Conservation (phyloP, 2,329 filamentous ascomycete species). For the Stachybotrys chlorohalonatus region DNA sequence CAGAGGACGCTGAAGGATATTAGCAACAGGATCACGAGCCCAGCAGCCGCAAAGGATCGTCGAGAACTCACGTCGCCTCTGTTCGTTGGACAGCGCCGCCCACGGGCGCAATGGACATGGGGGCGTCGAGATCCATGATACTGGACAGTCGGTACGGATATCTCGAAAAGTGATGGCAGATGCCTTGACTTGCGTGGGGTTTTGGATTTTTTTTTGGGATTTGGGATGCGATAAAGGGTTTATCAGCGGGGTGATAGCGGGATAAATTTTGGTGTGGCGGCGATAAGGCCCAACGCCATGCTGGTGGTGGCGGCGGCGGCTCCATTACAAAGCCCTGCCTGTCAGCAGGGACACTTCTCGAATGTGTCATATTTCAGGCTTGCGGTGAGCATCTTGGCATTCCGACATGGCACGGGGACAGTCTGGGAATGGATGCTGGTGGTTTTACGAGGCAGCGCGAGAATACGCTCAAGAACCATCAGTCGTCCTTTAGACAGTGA, state of each 20-base stretch:
- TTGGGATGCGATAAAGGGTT: not conserved
- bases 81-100: not conserved
- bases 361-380: too few relatives aligned
- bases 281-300: not conserved
- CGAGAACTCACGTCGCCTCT: not conserved
- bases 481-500: not conserved
- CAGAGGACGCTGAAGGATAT: constrained; percentile 60
- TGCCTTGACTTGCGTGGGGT: too few relatives aligned
- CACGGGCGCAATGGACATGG: constrained; percentile 1
- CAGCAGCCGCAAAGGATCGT: not conserved
- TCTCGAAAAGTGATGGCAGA: not conserved
- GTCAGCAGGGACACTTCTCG: too few relatives aligned
- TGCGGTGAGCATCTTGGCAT: too few relatives aligned
- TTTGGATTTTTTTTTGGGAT: not conserved
- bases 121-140: constrained; percentile 1
- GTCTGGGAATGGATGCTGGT: too few relatives aligned
- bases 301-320: not conserved
- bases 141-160: not conserved
- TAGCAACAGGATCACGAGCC: not conserved
- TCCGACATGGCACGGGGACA: too few relatives aligned
- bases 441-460: too few relatives aligned
- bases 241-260: not conserved
- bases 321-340: too few relatives aligned
- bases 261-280: not conserved
- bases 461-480: not conserved